Conservation (phyloP, 768 basidiomycete species). For the Psilocybe cyanescens region DNA sequence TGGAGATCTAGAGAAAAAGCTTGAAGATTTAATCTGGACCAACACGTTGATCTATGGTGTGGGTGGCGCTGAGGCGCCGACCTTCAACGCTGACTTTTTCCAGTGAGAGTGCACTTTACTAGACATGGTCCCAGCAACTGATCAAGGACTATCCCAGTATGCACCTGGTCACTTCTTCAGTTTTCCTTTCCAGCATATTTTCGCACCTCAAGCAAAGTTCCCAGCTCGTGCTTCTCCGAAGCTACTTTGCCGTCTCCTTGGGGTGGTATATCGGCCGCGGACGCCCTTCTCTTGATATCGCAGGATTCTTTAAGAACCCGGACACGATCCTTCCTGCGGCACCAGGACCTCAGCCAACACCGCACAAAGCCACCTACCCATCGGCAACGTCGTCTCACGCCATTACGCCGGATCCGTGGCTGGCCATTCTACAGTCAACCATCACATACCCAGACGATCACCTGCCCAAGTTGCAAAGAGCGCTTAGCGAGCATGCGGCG, state of each 20-base stretch:
- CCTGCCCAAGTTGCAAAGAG: constrained; percentile 51
- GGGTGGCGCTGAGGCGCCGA: constrained; percentile 24
- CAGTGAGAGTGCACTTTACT: constrained; percentile 34
- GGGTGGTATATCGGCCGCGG: constrained; percentile 59
- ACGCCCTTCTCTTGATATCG: constrained; percentile 49
- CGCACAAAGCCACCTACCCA: constrained; percentile 22
- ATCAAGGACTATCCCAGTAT: constrained; percentile 38
- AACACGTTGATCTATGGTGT: constrained; percentile 48
- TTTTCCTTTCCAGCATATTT: constrained; percentile 53
- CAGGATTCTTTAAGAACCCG: constrained; percentile 44
- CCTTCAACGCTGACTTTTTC: constrained; percentile 54
- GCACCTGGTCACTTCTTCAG: constrained; percentile 59
- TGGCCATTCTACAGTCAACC: constrained; percentile 51
- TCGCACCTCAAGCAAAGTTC: constrained; percentile 35
- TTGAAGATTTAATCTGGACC: constrained; percentile 58
- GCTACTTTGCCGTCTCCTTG: constrained; percentile 52
- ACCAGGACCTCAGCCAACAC: constrained; percentile 26
- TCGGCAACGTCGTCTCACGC: constrained; percentile 33
- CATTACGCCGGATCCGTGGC: constrained; percentile 59
- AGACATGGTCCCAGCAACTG: background rate
- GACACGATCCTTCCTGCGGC: constrained; percentile 23
- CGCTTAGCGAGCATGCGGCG: constrained; percentile 51
- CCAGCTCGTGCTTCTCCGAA: constrained; percentile 49
- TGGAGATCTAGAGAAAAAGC: constrained; percentile 43
- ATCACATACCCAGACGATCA: constrained; percentile 61